A percentile compares a stretch with the other conserved stretches of the same genome.
Conservation (phyloP, 371 early-diverging fungal genomes). For the Rhizopus arrhizus region DNA sequence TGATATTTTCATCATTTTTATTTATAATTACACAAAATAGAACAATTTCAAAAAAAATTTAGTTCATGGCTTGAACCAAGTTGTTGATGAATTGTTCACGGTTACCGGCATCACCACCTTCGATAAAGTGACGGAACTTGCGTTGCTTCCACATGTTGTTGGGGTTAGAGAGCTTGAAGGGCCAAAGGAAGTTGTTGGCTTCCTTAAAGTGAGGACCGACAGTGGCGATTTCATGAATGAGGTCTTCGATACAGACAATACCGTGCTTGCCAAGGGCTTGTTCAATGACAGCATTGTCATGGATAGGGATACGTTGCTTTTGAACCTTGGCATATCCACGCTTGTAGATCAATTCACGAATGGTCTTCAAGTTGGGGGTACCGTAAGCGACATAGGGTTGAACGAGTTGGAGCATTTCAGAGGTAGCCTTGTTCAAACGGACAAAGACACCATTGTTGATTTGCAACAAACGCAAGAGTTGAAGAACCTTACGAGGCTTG, state of each 20-base stretch:
- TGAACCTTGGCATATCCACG: conserved; percentile 98
- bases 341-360: conserved; percentile 99
- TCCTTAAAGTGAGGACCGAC: conserved; percentile 89
- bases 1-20: too few species aligned
- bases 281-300: conserved; percentile 97
- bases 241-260: conserved; percentile 98
- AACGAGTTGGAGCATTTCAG: conserved; percentile 98
- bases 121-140: conserved; percentile 96
- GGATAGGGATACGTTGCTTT: conserved; percentile 95
- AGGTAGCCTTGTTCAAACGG: conserved; percentile 97
- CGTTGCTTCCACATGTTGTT: conserved; percentile 94
- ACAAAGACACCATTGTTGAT: conserved; percentile 99
- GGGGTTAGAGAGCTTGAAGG: conserved; percentile 99
- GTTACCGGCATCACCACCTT: conserved; percentile 98
- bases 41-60: conserved; percentile 33
- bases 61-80: conserved; percentile 98
- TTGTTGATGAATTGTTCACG: conserved; percentile 97
- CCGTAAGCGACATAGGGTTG: conserved; percentile 98
- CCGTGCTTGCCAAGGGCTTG: conserved; percentile 92
- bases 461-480: conserved; percentile 97
- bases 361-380: conserved; percentile 97
- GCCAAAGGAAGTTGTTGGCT: conserved; percentile 99
- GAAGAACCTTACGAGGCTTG: conserved; percentile 99
- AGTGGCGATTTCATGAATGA: conserved; percentile 98
- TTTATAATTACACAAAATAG: background rate